A percentile compares a stretch with the other conserved stretches of the same genome.
These are phyloP conservation scores for Ramaria rubella DNA, from an alignment of 768 basidiomycete genomes.

Conservation along the genomic window DNA sequence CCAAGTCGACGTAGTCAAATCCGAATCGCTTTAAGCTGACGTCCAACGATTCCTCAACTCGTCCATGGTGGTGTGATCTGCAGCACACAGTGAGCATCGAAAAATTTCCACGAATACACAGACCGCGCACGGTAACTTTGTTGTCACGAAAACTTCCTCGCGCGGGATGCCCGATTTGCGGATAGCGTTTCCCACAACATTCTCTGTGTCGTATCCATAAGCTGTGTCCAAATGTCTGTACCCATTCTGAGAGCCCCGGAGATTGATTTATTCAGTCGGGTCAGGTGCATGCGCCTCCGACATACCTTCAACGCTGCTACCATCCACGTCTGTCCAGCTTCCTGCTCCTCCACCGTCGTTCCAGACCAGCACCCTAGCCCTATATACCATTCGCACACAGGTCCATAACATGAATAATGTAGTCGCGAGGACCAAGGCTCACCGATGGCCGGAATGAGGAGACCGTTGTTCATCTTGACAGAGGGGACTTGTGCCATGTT, in stretches of 20 bases:
- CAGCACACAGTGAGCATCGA: conserved; percentile 57
- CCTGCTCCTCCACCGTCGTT: conserved; percentile 27
- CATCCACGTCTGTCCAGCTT: conserved; percentile 33
- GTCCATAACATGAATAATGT: no score
- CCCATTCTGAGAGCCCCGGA: conserved; percentile 1
- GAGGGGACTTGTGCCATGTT: background rate
- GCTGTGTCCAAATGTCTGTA: conserved; percentile 27
- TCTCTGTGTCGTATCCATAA: conserved; percentile 18
- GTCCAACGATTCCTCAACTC: conserved; percentile 24
- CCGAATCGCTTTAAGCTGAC: conserved; percentile 22
- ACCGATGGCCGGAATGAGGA: conserved; percentile 32
- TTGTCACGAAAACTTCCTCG: conserved; percentile 41
- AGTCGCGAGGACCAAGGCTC: background rate
- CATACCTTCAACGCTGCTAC: conserved; percentile 23
- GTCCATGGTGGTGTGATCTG: conserved; percentile 38
- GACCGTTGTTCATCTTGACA: conserved; percentile 28
- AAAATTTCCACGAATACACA: conserved; percentile 7
- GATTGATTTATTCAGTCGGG: background rate
- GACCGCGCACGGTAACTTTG: conserved; percentile 38
- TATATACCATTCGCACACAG: conserved; percentile 6
- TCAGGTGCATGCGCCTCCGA: background rate
- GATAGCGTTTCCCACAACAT: conserved; percentile 6
- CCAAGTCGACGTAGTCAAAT: conserved; percentile 28
- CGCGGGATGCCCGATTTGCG: conserved; percentile 34
- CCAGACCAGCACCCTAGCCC: conserved; percentile 39